Evolutionary conservation across 768 basidiomycete genomes (phyloP).

Genomic region (Kwoniella pini): DNA sequence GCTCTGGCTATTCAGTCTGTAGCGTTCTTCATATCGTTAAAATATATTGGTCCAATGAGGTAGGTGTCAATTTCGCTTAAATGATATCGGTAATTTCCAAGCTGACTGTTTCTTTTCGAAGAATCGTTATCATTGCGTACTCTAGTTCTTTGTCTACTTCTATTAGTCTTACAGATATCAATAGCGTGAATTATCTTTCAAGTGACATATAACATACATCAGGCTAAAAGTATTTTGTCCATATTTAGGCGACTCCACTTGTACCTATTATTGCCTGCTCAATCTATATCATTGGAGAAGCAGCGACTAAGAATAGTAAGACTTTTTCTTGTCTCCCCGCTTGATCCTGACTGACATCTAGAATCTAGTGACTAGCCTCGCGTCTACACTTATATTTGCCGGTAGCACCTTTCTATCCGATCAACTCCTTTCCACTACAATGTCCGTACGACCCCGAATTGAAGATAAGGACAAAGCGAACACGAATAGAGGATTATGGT

Average conservation of each 20-base stretch:
- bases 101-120: background rate
- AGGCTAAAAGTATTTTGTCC: background rate
- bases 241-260: constrained; percentile 3
- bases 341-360: background rate
- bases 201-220: too few relatives aligned
- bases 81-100: background rate
- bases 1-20: constrained; percentile 18
- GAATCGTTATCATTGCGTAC: constrained; percentile 1
- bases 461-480: constrained; percentile 11
- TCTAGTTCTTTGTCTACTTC: background rate
- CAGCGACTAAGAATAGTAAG: constrained; percentile 13
- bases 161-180: background rate
- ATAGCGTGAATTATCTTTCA: background rate
- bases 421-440: background rate
- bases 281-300: constrained; percentile 7
- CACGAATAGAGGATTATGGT: background rate
- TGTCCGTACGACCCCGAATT: background rate
- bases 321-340: background rate
- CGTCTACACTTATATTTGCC: constrained; percentile 10
- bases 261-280: constrained; percentile 2
- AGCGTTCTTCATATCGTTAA: constrained; percentile 17
- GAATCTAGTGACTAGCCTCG: background rate
- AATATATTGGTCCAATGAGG: constrained; percentile 25
- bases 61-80: background rate
- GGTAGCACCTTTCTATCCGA: constrained; percentile 10